Evolutionary conservation across 208 protist species (phyloP).

Genomic region (Vickermania spadyakhi): DNA sequence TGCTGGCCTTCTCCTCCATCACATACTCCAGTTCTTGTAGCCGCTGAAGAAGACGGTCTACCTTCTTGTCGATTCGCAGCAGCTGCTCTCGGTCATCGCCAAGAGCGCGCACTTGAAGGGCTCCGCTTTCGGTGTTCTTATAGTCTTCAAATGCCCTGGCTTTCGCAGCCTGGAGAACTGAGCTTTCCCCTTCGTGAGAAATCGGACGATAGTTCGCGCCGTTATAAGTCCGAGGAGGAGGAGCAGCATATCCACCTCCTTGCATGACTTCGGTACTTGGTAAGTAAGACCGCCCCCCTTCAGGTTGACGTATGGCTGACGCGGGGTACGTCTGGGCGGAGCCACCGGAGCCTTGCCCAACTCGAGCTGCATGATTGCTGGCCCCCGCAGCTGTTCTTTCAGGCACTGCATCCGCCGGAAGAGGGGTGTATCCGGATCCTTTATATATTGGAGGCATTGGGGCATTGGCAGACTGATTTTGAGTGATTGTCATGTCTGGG

Average conservation of each 20-base stretch:
- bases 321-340: conserved; percentile 1
- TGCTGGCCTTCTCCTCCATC: background rate
- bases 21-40: conserved; percentile 21
- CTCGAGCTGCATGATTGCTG: background rate
- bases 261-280: background rate
- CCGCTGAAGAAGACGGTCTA: conserved; percentile 11
- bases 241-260: background rate
- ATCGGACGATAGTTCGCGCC: background rate
- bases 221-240: background rate
- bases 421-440: background rate
- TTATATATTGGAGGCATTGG: background rate
- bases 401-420: background rate
- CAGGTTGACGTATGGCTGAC: background rate
- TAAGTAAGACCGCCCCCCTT: background rate
- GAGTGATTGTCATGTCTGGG: background rate
- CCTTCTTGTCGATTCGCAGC: conserved; percentile 13
- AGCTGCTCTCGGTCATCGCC: conserved; percentile 14
- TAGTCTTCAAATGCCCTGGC: conserved; percentile 53
- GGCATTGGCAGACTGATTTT: background rate
- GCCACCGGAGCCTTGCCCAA: background rate
- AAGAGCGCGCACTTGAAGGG: conserved; percentile 15
- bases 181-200: background rate
- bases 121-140: conserved; percentile 28
- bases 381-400: background rate
- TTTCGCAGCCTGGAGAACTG: conserved; percentile 8